Percentiles rank a stretch among this genome's conserved stretches.
These are phyloP conservation scores for Conoideocrella luteorostrata DNA, from an alignment of 2,329 filamentous ascomycete species.

Conservation along the genomic window DNA sequence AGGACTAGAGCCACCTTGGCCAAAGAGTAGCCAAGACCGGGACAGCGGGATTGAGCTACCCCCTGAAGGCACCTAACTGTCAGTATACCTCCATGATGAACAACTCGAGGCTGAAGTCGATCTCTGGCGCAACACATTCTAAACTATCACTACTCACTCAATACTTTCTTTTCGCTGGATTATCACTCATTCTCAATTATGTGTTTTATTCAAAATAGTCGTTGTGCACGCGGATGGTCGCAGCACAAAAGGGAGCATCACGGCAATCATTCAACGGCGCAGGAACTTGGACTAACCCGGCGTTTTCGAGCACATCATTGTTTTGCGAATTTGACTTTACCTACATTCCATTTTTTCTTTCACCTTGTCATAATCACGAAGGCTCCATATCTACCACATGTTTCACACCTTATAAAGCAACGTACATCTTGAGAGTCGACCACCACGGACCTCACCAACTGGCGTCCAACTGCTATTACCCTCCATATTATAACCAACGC, in stretches of 20 bases:
- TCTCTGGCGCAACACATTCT: not conserved
- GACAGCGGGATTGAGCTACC: slow-evolving; percentile 48
- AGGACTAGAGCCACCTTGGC: slow-evolving; percentile 23
- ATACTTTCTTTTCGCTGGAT: not conserved
- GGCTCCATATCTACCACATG: too few relatives aligned
- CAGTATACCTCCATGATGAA: not conserved
- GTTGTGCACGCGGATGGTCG: slow-evolving; percentile 5
- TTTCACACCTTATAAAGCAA: too few relatives aligned
- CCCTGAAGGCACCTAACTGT: slow-evolving; percentile 29
- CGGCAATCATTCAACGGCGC: not conserved
- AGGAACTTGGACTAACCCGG: not conserved
- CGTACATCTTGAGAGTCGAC: too few relatives aligned
- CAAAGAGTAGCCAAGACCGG: slow-evolving; percentile 38
- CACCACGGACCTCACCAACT: too few relatives aligned
- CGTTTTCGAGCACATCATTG: slow-evolving; percentile 1
- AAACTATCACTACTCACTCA: slow-evolving; percentile 6
- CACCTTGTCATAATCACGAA: too few relatives aligned
- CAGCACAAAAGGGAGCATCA: slow-evolving; percentile 1
- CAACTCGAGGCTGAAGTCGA: too few relatives aligned
- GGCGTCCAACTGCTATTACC: too few relatives aligned
- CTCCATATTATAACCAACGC: too few relatives aligned
- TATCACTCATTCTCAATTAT: not conserved
- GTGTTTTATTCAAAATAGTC: not conserved
- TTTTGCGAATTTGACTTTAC: not conserved
- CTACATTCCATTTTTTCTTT: not conserved